Evolutionary conservation across 768 basidiomycete species (phyloP).

Genomic region (Russula ochroleuca): DNA sequence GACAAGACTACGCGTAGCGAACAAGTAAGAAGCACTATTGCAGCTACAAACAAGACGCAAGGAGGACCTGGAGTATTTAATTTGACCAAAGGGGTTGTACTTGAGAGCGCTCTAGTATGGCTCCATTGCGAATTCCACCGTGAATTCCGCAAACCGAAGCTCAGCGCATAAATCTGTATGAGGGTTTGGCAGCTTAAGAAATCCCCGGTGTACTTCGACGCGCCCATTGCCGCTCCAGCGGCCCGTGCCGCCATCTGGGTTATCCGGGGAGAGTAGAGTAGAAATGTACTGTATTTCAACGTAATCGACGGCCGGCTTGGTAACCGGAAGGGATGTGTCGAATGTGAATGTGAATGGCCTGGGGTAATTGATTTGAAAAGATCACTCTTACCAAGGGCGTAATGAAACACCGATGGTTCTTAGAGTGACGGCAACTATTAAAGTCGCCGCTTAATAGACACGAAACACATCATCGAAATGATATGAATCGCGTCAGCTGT

Average conservation of each 20-base stretch:
- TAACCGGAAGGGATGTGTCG: neutral
- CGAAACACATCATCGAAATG: too few species aligned
- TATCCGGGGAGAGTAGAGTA: neutral
- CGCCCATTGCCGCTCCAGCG: too few species aligned
- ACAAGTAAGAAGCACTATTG: neutral
- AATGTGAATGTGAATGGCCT: slow-evolving; percentile 9
- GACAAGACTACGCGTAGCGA: slow-evolving; percentile 21
- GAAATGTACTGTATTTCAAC: neutral
- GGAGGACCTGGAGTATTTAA: slow-evolving; percentile 20
- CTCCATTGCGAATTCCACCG: neutral
- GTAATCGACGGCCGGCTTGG: neutral
- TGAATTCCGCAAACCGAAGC: neutral
- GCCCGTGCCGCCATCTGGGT: too few species aligned
- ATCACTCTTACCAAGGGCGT: neutral
- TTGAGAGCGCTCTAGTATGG: neutral
- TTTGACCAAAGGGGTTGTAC: slow-evolving; percentile 4
- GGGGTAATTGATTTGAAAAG: slow-evolving; percentile 26
- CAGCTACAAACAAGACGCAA: slow-evolving; percentile 14
- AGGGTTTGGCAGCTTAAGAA: neutral
- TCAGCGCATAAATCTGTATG: neutral
- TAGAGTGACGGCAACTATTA: too few species aligned
- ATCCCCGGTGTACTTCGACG: too few species aligned
- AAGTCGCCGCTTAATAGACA: too few species aligned
- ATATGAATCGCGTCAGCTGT: too few species aligned
- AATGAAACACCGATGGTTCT: too few species aligned